Base-by-base conservation (phyloP, 441 rosid genomes). In the Brassica balearica region DNA sequence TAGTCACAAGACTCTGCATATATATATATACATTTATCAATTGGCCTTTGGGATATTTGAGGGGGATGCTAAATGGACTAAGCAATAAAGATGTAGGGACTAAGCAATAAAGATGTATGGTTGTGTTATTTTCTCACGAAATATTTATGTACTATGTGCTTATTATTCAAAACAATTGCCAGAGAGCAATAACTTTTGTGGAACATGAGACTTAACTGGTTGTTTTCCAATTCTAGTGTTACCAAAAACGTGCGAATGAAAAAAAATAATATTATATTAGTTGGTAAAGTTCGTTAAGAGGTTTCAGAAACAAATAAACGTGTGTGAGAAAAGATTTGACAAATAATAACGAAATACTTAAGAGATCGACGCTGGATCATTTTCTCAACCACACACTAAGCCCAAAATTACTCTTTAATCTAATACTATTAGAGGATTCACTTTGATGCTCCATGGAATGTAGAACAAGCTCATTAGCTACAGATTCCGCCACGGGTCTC, bases 401-500 rank as follows among this genome's bases (percentile, higher is more conserved):
- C 34, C 34, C 34, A 29, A 29, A 29, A 29, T 29, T 29, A 29
- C 34, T 29, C 34, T 29, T 29, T 29, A 29, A 29, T 29, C 34
- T 29, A 29, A 25, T 25, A 25, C 27, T 29, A 29, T 29, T 29
- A 29, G 77, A 78, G 43, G 81, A 66, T 14, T 78, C 81, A 53
- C 65, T 56, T 38, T 76, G 80, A 58, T 70, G 80, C 59, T 72
- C 81, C 73, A 79, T 79, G 61, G 91, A 87, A 82, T 91, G 80
- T 46, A 89, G 78, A 81, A 95, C 95, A 65, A 94, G 93, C 82
- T 94, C 98, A 81, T 86, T 84, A 68, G 97, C 97, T 74, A 96
- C 89, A 81, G 98, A 86, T 84, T 96, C 99, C 73, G 99, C 99
- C 32, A 92, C 93, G 29, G 83, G 90, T 98, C 74, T 96, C 99